Conservation (phyloP, 768 basidiomycete genomes). For the Podaxis rugospora region DNA sequence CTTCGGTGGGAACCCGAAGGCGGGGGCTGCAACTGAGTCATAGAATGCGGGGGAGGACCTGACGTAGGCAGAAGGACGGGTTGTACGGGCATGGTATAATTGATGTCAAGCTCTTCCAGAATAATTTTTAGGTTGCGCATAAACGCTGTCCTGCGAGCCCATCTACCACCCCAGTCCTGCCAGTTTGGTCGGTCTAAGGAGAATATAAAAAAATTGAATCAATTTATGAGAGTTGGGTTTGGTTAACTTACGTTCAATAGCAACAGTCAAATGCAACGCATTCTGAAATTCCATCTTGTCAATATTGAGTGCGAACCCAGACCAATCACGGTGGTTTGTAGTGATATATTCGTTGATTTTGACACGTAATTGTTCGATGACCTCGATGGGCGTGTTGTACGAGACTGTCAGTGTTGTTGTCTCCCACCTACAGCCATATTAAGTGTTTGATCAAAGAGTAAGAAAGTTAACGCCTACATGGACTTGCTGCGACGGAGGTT, state of each 20-base stretch:
- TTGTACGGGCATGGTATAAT: slow-evolving; percentile 69
- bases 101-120: slow-evolving; percentile 71
- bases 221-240: neutral
- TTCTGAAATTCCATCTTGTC: slow-evolving; percentile 81
- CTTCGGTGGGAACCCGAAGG: slow-evolving; percentile 6
- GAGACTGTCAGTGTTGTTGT: slow-evolving; percentile 60
- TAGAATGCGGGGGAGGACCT: slow-evolving; percentile 10
- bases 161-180: slow-evolving; percentile 85
- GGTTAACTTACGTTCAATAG: slow-evolving; percentile 60
- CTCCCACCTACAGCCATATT: slow-evolving; percentile 47
- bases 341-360: slow-evolving; percentile 56
- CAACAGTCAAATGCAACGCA: slow-evolving; percentile 59
- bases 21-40: slow-evolving; percentile 14
- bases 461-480: slow-evolving; percentile 41
- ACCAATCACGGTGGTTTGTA: slow-evolving; percentile 73
- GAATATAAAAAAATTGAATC: neutral
- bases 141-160: slow-evolving; percentile 68
- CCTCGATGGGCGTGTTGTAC: slow-evolving; percentile 68
- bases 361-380: slow-evolving; percentile 60
- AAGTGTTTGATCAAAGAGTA: neutral
- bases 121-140: slow-evolving; percentile 71
- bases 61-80: slow-evolving; percentile 53
- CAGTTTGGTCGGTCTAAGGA: slow-evolving; percentile 68
- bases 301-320: slow-evolving; percentile 56
- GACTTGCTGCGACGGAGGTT: slow-evolving; percentile 73